Evolutionary conservation across 257 asterid species (phyloP).

Genomic region (Jacaranda copaia): DNA sequence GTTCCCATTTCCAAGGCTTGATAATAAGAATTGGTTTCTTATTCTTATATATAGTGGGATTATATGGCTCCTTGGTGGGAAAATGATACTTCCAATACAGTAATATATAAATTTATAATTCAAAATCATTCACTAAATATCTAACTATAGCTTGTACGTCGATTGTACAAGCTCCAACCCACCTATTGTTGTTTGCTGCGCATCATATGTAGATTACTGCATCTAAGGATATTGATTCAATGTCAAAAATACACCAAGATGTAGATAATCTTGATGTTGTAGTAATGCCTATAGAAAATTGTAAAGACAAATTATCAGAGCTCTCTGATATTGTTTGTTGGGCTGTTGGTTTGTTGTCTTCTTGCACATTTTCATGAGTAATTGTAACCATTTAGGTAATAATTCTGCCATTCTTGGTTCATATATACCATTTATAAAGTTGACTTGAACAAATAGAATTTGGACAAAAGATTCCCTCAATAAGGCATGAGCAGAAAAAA

Average conservation of each 20-base stretch:
- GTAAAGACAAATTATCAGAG: conserved; percentile 15
- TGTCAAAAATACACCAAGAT: neutral
- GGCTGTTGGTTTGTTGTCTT: conserved; percentile 14
- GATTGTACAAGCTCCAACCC: neutral
- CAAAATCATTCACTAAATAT: too few relatives aligned
- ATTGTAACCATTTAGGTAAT: neutral
- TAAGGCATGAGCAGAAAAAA: too few relatives aligned
- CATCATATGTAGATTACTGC: conserved; percentile 24
- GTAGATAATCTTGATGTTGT: conserved; percentile 26
- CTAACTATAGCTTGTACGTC: too few relatives aligned
- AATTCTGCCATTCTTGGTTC: neutral
- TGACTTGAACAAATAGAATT: too few relatives aligned
- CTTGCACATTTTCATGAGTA: neutral
- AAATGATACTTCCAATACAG: too few relatives aligned
- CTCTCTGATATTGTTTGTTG: conserved; percentile 18
- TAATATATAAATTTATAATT: too few relatives aligned
- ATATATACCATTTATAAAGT: too few relatives aligned
- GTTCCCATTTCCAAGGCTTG: too few relatives aligned
- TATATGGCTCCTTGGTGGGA: too few relatives aligned
- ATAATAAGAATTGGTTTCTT: too few relatives aligned
- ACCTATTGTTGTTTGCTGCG: neutral
- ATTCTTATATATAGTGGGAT: too few relatives aligned
- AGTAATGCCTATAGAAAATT: neutral
- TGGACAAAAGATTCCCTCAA: too few relatives aligned
- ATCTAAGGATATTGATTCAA: neutral